Evolutionary conservation across 495 filamentous ascomycete genomes (phyloP).

Genomic region (Geoglossum glabrum): DNA sequence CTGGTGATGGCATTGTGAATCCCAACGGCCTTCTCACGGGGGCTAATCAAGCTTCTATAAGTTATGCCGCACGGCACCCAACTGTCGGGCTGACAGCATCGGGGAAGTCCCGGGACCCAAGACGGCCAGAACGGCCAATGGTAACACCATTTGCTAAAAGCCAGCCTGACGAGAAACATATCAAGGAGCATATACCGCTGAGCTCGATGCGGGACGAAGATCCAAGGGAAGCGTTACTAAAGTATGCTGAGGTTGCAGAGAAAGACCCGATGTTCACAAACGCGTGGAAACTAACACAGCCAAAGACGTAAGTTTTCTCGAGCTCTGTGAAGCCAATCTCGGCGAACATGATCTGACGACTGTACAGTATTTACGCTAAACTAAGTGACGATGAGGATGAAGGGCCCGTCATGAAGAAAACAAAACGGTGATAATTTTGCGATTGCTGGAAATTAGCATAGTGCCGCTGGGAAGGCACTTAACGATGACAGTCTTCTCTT

Average conservation of each 20-base stretch:
- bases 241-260: constrained; percentile 86
- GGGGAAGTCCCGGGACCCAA: constrained; percentile 59
- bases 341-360: background rate
- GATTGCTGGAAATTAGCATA: too few relatives aligned
- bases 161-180: constrained; percentile 76
- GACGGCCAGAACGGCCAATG: constrained; percentile 62
- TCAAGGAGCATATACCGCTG: constrained; percentile 68
- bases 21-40: constrained; percentile 34
- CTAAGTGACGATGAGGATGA: constrained; percentile 80
- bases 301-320: constrained; percentile 33
- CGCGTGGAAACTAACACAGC: constrained; percentile 84
- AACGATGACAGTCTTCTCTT: too few relatives aligned
- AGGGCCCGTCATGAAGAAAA: constrained; percentile 47
- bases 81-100: constrained; percentile 56
- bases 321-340: background rate
- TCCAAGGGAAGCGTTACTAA: constrained; percentile 78
- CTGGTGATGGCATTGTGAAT: constrained; percentile 60
- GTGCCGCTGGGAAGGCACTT: too few relatives aligned
- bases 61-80: constrained; percentile 45
- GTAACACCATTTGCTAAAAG: constrained; percentile 81
- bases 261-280: constrained; percentile 87
- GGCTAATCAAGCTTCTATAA: constrained; percentile 26
- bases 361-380: constrained; percentile 50
- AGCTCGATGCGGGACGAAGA: constrained; percentile 96
- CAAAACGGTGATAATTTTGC: background rate